Evolutionary conservation across 2,329 filamentous ascomycete genomes (phyloP).

Genomic region (Macrophomina pseudophaseolina): DNA sequence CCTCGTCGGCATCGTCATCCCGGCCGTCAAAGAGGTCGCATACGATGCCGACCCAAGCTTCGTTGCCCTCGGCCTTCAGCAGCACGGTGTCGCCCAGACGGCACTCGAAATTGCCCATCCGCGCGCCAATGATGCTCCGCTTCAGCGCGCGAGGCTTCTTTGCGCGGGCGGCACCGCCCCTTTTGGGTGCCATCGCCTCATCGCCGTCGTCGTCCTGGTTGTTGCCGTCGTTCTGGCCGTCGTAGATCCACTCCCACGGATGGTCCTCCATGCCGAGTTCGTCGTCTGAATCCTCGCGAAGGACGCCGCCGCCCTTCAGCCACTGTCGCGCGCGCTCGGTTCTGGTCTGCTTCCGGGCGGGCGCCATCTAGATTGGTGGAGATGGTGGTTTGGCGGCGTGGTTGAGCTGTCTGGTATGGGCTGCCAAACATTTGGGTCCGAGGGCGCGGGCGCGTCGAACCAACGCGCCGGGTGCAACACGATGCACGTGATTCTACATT

Average conservation of each 20-base stretch:
- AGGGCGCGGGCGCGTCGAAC: constrained; percentile 1
- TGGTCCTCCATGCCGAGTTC: constrained; percentile 67
- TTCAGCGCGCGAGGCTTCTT: constrained; percentile 36
- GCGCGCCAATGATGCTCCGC: constrained; percentile 74
- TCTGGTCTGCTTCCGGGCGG: constrained; percentile 47
- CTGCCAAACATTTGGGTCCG: neutral
- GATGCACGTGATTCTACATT: neutral
- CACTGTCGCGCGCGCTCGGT: constrained; percentile 54
- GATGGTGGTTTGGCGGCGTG: neutral
- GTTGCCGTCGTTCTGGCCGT: constrained; percentile 54
- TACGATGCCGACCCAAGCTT: constrained; percentile 91
- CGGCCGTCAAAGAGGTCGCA: constrained; percentile 79
- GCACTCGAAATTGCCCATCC: constrained; percentile 81
- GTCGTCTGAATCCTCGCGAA: constrained; percentile 83
- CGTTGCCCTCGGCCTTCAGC: constrained; percentile 86
- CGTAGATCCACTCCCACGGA: constrained; percentile 65
- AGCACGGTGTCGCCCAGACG: constrained; percentile 81
- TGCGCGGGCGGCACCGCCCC: constrained; percentile 30
- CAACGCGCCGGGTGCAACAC: constrained; percentile 6
- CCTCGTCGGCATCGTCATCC: constrained; percentile 58
- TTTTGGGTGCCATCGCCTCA: constrained; percentile 37
- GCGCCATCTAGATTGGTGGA: constrained; percentile 31
- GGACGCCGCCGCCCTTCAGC: constrained; percentile 66
- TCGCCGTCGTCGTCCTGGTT: constrained; percentile 43
- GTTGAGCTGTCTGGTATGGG: neutral